These are phyloP conservation scores for Coemansia sp. DNA, from an alignment of 192 early-diverging fungal species.

Conservation along the genomic window DNA sequence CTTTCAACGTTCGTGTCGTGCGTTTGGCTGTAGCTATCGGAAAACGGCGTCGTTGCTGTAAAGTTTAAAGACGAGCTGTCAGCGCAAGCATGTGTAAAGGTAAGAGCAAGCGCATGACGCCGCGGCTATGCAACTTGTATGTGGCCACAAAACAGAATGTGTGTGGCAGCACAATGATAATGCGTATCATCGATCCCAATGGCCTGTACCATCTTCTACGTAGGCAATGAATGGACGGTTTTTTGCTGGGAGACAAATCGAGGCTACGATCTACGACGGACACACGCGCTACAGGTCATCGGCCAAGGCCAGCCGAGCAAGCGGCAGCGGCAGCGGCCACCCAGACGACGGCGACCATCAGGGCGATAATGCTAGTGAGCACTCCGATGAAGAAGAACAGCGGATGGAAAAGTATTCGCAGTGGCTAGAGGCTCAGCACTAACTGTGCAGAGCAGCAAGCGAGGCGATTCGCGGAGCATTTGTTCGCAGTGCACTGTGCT, in stretches of 20 bases:
- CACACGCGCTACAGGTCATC: slow-evolving; percentile 74
- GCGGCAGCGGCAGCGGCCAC: background rate
- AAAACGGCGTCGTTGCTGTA: slow-evolving; percentile 87
- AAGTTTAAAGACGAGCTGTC: slow-evolving; percentile 82
- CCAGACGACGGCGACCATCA: background rate
- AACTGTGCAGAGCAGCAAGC: background rate
- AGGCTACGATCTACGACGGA: slow-evolving; percentile 81
- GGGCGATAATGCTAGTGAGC: background rate
- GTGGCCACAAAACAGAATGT: no score
- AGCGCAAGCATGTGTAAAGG: slow-evolving; percentile 85
- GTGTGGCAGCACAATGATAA: background rate
- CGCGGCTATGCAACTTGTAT: background rate
- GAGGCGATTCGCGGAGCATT: no score
- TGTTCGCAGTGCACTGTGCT: no score
- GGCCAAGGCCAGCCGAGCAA: slow-evolving; percentile 33
- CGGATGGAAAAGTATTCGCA: slow-evolving; percentile 85
- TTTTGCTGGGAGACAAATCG: slow-evolving; percentile 84
- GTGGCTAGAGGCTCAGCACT: slow-evolving; percentile 76
- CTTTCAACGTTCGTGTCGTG: background rate
- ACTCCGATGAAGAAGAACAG: slow-evolving; percentile 66
- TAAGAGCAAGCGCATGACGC: slow-evolving; percentile 29
- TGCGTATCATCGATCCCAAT: background rate
- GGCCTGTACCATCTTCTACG: background rate
- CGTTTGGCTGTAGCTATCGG: slow-evolving; percentile 57
- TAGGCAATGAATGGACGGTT: slow-evolving; percentile 90